phyloP scores from a whole-genome alignment of 371 early-diverging fungal species.

The Rhizopus microsporus region DNA sequence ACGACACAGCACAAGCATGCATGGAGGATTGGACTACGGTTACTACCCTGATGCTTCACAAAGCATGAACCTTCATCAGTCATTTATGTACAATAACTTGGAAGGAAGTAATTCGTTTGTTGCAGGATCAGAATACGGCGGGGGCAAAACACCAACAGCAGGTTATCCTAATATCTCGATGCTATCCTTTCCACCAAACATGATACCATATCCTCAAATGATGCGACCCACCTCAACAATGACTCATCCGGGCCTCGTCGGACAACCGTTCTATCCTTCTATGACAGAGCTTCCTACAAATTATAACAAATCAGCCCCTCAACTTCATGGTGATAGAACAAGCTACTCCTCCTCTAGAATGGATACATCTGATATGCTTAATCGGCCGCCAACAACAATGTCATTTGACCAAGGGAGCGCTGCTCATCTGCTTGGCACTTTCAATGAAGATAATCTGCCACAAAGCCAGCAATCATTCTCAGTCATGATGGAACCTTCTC shows the following conservation, averaged over 20 bases:
- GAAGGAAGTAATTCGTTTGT: background rate
- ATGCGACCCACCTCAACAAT: too few species aligned
- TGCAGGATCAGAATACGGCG: slow-evolving; percentile 27
- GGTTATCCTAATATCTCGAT: too few species aligned
- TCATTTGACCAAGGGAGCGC: slow-evolving; percentile 17
- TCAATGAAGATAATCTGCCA: slow-evolving; percentile 12
- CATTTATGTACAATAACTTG: background rate
- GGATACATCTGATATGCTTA: too few species aligned
- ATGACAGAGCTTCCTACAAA: too few species aligned
- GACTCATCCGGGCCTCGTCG: too few species aligned
- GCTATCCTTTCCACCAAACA: too few species aligned
- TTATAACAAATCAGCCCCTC: too few species aligned
- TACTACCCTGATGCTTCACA: slow-evolving; percentile 39
- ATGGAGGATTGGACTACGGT: slow-evolving; percentile 32
- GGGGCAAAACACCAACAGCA: background rate
- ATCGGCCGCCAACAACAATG: too few species aligned
- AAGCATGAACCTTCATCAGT: slow-evolving; percentile 12
- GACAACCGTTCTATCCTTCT: too few species aligned
- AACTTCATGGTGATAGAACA: too few species aligned
- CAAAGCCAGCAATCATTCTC: background rate
- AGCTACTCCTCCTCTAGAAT: too few species aligned
- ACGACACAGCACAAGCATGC: slow-evolving; percentile 21
- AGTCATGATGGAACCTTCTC: slow-evolving; percentile 28
- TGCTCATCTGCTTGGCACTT: slow-evolving; percentile 24
- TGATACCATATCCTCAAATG: too few species aligned